Percentiles rank a stretch among this genome's conserved stretches.
These are phyloP conservation scores for Spatholobus suberectus DNA, from an alignment of 306 rosid species.

Conservation along the genomic window DNA sequence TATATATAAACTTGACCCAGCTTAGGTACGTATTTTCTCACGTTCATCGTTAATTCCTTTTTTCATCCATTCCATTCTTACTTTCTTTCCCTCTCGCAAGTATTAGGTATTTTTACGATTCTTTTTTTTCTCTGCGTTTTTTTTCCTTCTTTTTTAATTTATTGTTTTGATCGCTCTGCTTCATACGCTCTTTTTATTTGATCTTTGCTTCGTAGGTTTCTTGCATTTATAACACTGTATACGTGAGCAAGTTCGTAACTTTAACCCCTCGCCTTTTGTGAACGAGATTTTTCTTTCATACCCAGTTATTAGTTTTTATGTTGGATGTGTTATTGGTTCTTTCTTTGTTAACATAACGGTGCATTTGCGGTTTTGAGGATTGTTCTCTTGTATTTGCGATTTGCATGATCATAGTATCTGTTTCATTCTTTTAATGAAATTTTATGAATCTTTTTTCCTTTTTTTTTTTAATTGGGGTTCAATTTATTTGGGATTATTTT, in stretches of 20 bases:
- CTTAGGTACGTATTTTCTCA: neutral
- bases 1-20: conserved; percentile 30
- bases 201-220: neutral
- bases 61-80: neutral
- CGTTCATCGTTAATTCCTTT: neutral
- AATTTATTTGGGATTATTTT: neutral
- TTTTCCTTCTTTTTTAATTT: neutral
- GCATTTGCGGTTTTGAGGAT: neutral
- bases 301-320: neutral
- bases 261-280: neutral
- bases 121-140: neutral
- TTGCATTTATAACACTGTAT: neutral
- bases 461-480: neutral
- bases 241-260: conserved; percentile 1
- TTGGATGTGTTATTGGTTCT: neutral
- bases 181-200: neutral
- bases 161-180: neutral
- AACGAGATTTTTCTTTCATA: conserved; percentile 1
- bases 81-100: neutral
- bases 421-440: neutral
- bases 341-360: neutral
- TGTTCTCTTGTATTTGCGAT: conserved; percentile 6
- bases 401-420: neutral
- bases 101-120: conserved; percentile 28
- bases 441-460: neutral